phyloP scores from a whole-genome alignment of 495 filamentous ascomycete species.

The Penicillium parvum region DNA sequence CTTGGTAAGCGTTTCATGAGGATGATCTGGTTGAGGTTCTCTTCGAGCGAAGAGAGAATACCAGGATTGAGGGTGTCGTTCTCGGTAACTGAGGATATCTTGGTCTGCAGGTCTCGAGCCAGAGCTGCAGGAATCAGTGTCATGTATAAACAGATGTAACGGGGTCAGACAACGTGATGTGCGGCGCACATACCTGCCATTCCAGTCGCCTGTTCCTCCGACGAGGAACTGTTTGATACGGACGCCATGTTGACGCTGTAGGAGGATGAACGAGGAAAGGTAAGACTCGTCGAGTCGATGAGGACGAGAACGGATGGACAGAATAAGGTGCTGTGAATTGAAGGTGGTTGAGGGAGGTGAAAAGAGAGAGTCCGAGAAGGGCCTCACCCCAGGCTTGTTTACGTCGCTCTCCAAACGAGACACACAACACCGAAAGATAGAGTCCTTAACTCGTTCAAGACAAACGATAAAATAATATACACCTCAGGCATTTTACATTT shows the following conservation, averaged over 20 bases:
- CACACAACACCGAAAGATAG: background rate
- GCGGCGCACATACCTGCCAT: too few relatives aligned
- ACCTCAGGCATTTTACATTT: constrained; percentile 1
- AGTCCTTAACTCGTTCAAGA: background rate
- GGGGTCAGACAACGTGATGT: background rate
- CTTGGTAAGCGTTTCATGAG: background rate
- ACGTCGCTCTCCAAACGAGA: background rate
- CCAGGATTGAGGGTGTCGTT: background rate
- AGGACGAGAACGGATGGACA: too few relatives aligned
- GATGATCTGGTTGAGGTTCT: background rate
- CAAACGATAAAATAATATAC: background rate
- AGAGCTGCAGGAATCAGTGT: background rate
- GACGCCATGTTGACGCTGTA: too few relatives aligned
- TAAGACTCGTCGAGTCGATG: too few relatives aligned
- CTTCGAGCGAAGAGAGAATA: background rate
- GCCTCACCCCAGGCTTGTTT: background rate
- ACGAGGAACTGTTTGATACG: too few relatives aligned
- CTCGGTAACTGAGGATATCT: background rate
- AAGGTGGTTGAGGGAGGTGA: background rate
- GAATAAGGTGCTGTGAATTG: too few relatives aligned
- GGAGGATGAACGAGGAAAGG: too few relatives aligned
- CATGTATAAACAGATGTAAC: background rate
- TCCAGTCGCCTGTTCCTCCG: too few relatives aligned
- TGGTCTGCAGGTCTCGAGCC: background rate
- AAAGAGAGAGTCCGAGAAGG: background rate